phyloP scores from a whole-genome alignment of 2,329 filamentous ascomycete species.

The Fusarium sp. region DNA sequence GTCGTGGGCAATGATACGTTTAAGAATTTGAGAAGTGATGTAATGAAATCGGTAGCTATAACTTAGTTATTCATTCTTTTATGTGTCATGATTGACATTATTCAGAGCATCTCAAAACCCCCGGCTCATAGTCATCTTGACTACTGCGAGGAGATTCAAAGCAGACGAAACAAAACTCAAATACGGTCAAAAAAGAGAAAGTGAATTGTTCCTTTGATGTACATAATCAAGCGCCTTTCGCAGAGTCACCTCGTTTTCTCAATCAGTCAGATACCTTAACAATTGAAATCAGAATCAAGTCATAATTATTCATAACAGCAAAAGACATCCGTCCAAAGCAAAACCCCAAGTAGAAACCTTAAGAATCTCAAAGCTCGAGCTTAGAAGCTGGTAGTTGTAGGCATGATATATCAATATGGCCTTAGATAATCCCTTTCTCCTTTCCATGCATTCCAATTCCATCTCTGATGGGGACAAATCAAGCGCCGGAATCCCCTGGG shows the following conservation, averaged over 20 bases:
- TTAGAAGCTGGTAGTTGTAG: slow-evolving; percentile 8
- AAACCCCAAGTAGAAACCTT: slow-evolving; percentile 13
- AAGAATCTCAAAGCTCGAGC: slow-evolving; percentile 14
- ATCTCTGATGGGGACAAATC: slow-evolving; percentile 22
- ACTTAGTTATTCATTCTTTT: too few relatives aligned
- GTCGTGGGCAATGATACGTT: not conserved
- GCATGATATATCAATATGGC: slow-evolving; percentile 8
- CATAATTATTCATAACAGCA: slow-evolving; percentile 39
- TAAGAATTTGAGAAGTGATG: not conserved
- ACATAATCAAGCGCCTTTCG: slow-evolving; percentile 5
- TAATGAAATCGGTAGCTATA: not conserved
- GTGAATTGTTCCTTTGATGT: slow-evolving; percentile 13
- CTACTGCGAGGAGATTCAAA: too few relatives aligned
- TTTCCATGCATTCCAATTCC: slow-evolving; percentile 34
- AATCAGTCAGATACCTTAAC: not conserved
- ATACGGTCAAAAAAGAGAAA: not conserved
- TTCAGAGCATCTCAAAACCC: not conserved
- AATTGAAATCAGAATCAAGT: slow-evolving; percentile 26
- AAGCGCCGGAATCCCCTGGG: slow-evolving; percentile 35
- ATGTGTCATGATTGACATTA: not conserved
- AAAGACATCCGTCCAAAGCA: slow-evolving; percentile 20
- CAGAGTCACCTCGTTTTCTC: slow-evolving; percentile 1
- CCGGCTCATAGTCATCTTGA: too few relatives aligned
- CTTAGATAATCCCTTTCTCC: slow-evolving; percentile 30
- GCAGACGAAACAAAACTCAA: not conserved